Evolutionary conservation across 257 asterid genomes (phyloP), one percentile per base, ranked within the genome.

Genomic region (Avicennia marina): DNA sequence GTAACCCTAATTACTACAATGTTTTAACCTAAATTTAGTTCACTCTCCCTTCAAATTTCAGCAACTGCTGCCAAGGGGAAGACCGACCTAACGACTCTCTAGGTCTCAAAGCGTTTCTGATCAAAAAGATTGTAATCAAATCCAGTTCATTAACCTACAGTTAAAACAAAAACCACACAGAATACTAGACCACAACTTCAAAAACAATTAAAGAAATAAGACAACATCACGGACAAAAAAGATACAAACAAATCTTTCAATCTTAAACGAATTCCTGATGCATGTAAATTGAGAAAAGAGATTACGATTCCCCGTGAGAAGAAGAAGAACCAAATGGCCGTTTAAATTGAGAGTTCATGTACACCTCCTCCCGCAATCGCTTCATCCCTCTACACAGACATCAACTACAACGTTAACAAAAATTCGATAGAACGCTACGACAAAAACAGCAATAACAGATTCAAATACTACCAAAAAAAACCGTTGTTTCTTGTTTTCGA

Each of bases 281-380:
- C 3, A 13, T 24, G 60, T 11, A 53, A 15, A 55, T 36, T 48
- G 15, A 48, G 13, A 11, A 22, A 71, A 34, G 32, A 63, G 66
- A 94, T 82, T 82, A 91, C 98, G 94, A 71, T 76, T 91, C 96
- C 55, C 77, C 94, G 13, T 95, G 85, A 56, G 89, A 72, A 53
- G 96, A 65, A 22, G 95, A 58, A 53, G 94, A 68, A 44, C 75
- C 86, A 62, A 72, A 77, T 60, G 88, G 98, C 62, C 96, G 81
- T 81, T 89, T 85, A 59, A 83, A 80, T 64, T 82, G 90, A 65
- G 94, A 89, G 80, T 69, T 83, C 54, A 58, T 66, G 65, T 58
- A 78, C 60, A 59, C 87, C 67, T 91, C 97, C 26, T 88, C 98
- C 64, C 95, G 62, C 46, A 74, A 59, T 57, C 97, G 85, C 89